A percentile compares a stretch with the other conserved stretches of the same genome.
phyloP scores from a whole-genome alignment of 495 filamentous ascomycete genomes.

The Haplographium delicatum region DNA sequence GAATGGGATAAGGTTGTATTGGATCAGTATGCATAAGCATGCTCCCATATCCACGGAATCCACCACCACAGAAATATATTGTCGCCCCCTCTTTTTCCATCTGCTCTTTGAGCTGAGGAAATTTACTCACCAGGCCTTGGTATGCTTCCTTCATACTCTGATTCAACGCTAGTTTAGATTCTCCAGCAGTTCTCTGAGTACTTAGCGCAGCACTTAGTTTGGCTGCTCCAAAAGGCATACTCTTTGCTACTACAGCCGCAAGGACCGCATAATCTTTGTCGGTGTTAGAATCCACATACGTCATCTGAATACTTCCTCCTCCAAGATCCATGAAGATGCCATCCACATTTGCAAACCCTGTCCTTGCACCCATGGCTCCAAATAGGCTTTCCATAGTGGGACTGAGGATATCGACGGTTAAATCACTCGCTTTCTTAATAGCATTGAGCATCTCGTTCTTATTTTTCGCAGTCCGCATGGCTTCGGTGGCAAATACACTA shows the following conservation, averaged over 20 bases:
- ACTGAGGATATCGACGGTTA: conserved; percentile 63
- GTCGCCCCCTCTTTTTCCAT: conserved; percentile 54
- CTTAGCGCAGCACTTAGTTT: conserved; percentile 61
- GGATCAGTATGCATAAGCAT: conserved; percentile 67
- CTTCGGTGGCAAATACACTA: conserved; percentile 80
- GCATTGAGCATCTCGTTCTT: conserved; percentile 56
- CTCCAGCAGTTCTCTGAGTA: conserved; percentile 35
- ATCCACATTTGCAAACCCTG: conserved; percentile 58
- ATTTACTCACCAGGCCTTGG: conserved; percentile 37
- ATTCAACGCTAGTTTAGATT: conserved; percentile 49
- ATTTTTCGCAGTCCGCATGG: conserved; percentile 77
- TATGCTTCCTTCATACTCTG: conserved; percentile 58
- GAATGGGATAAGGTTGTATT: conserved; percentile 74
- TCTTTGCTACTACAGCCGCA: conserved; percentile 41
- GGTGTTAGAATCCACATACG: conserved; percentile 61
- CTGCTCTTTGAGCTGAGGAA: conserved; percentile 36
- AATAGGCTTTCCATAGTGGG: conserved; percentile 80
- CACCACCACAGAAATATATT: conserved; percentile 83
- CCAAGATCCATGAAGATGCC: conserved; percentile 86
- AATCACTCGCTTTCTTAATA: conserved; percentile 56
- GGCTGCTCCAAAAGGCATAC: conserved; percentile 82
- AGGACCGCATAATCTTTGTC: conserved; percentile 33
- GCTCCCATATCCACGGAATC: conserved; percentile 87
- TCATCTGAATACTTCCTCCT: conserved; percentile 87
- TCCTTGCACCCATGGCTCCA: conserved; percentile 79